phyloP scores from a whole-genome alignment of 768 basidiomycete species.

The Hericium alpestre region DNA sequence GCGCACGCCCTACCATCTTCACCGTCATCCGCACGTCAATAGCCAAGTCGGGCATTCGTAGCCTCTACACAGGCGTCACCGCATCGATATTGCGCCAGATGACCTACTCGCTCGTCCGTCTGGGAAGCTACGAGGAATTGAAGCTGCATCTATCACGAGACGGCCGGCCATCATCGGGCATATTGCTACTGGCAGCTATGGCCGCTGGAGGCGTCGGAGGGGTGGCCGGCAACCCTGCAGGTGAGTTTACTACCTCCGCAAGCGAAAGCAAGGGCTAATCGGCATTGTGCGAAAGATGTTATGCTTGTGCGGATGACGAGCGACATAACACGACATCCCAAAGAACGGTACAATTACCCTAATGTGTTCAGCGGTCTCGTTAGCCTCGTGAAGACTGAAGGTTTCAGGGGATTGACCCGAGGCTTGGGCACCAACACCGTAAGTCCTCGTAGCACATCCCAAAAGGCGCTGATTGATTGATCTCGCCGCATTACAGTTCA shows the following conservation, averaged over 20 bases:
- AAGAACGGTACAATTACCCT: slow-evolving; percentile 65
- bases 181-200: slow-evolving; percentile 54
- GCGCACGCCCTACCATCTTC: slow-evolving; percentile 53
- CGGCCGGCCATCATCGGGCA: slow-evolving; percentile 41
- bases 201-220: slow-evolving; percentile 76
- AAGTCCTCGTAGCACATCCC: slow-evolving; percentile 14
- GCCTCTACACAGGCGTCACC: slow-evolving; percentile 72
- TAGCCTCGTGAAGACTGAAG: slow-evolving; percentile 57
- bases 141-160: slow-evolving; percentile 45
- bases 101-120: slow-evolving; percentile 80
- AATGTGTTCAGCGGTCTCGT: slow-evolving; percentile 72
- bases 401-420: slow-evolving; percentile 53
- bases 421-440: slow-evolving; percentile 76
- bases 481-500: slow-evolving; percentile 24
- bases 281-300: slow-evolving; percentile 36
- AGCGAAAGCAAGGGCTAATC: background rate
- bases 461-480: background rate
- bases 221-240: slow-evolving; percentile 76
- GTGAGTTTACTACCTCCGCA: slow-evolving; percentile 21
- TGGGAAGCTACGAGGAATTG: slow-evolving; percentile 74
- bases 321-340: slow-evolving; percentile 64
- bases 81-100: slow-evolving; percentile 83
- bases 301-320: slow-evolving; percentile 82
- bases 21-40: slow-evolving; percentile 56
- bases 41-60: slow-evolving; percentile 54